Percentiles rank a stretch among this genome's conserved stretches.
Evolutionary conservation across 495 filamentous ascomycete genomes (phyloP).

Genomic region (Xylona heveae): DNA sequence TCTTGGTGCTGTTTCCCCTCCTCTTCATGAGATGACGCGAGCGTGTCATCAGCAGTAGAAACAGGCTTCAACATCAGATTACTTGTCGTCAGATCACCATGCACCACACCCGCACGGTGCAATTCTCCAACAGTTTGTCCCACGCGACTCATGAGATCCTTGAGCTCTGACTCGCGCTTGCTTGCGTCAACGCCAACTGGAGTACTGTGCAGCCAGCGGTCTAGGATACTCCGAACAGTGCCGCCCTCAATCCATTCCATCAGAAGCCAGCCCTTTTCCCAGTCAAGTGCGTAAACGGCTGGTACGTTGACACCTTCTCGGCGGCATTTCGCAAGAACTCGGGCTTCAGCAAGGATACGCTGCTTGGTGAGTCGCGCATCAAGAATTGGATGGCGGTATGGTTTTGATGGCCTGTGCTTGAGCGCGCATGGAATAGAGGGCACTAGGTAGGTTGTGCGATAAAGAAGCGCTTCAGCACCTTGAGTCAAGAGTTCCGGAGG

Average conservation of each 20-base stretch:
- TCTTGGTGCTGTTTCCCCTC: conserved; percentile 16
- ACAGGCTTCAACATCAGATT: conserved; percentile 66
- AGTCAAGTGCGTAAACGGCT: conserved; percentile 53
- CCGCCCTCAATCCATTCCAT: conserved; percentile 80
- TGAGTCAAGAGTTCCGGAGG: conserved; percentile 49
- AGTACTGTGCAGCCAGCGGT: conserved; percentile 28
- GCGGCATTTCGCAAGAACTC: conserved; percentile 52
- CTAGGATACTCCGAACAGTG: conserved; percentile 43
- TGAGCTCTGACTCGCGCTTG: conserved; percentile 22
- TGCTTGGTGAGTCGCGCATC: conserved; percentile 72
- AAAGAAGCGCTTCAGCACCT: conserved; percentile 89
- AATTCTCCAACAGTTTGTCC: conserved; percentile 56
- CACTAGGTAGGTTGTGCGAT: conserved; percentile 61
- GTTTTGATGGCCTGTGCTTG: conserved; percentile 83
- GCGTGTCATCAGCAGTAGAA: conserved; percentile 2
- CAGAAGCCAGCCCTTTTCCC: conserved; percentile 47
- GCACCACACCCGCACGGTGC: conserved; percentile 65
- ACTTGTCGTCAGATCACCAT: conserved; percentile 94
- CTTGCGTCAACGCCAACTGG: conserved; percentile 13
- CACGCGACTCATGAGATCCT: conserved; percentile 45
- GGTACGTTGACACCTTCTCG: conserved; percentile 63
- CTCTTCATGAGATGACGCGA: neutral
- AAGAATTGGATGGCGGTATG: conserved; percentile 80
- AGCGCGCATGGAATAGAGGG: conserved; percentile 52
- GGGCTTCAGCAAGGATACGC: conserved; percentile 69